Evolutionary conservation across 2,329 filamentous ascomycete genomes (phyloP).

Genomic region (Phaeosphaeria sp.): DNA sequence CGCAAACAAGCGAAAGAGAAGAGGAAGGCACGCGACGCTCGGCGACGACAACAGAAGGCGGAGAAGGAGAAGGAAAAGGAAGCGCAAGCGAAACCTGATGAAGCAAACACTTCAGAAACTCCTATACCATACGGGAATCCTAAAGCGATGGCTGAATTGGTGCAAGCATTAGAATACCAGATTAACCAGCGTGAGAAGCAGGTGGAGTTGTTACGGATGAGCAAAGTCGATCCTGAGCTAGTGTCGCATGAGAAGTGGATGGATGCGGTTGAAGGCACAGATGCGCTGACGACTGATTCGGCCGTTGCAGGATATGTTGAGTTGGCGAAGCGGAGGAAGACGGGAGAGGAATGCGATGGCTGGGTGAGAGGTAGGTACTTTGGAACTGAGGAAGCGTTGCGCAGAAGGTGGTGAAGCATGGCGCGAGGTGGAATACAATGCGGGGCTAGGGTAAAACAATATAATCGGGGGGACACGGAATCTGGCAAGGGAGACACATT

Average conservation of each 20-base stretch:
- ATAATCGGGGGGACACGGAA: neutral
- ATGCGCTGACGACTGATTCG: neutral
- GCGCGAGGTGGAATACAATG: neutral
- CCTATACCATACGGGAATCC: neutral
- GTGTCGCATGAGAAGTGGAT: neutral
- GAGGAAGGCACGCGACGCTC: neutral
- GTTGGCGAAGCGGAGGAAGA: neutral
- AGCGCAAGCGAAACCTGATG: neutral
- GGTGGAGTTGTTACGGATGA: neutral
- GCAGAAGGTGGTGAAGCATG: neutral
- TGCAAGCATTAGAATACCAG: neutral
- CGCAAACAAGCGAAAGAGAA: neutral
- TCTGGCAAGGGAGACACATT: neutral
- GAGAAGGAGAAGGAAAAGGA: neutral
- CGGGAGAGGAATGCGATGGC: neutral
- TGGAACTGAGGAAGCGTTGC: neutral
- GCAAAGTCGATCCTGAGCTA: neutral
- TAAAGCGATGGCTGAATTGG: neutral
- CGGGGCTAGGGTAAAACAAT: neutral
- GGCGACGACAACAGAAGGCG: neutral
- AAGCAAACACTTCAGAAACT: neutral
- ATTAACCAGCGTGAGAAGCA: neutral
- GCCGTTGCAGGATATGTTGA: neutral
- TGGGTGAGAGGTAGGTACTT: neutral
- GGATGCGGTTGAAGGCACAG: neutral